These are phyloP conservation scores for Talaromyces trachyspermus DNA, from an alignment of 495 filamentous ascomycete genomes.

Conservation along the genomic window DNA sequence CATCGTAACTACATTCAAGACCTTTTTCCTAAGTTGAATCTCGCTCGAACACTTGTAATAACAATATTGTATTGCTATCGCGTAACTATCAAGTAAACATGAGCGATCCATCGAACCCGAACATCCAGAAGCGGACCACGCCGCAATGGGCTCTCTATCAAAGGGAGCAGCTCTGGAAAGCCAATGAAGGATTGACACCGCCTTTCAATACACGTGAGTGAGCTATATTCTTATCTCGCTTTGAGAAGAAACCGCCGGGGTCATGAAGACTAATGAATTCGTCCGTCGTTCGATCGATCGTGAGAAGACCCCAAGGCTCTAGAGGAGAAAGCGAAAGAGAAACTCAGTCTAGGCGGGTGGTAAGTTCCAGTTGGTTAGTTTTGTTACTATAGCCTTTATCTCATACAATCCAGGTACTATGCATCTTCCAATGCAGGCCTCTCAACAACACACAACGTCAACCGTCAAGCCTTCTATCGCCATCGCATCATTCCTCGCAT, in stretches of 20 bases:
- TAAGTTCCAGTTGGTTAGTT: too few species aligned
- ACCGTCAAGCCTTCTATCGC: constrained; percentile 61
- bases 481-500: constrained; percentile 57
- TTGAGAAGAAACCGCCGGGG: too few species aligned
- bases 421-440: constrained; percentile 59
- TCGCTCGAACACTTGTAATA: too few species aligned
- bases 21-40: too few species aligned
- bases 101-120: constrained; percentile 51
- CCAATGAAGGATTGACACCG: constrained; percentile 46
- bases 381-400: too few species aligned
- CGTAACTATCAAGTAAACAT: too few species aligned
- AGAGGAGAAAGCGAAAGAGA: constrained; percentile 50
- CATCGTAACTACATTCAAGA: too few species aligned
- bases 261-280: too few species aligned
- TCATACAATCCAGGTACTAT: constrained; percentile 55
- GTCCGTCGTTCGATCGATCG: too few species aligned
- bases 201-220: constrained; percentile 48
- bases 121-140: constrained; percentile 47
- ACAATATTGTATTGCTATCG: too few species aligned
- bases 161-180: constrained; percentile 52
- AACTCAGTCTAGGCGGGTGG: constrained; percentile 38
- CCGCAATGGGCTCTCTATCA: constrained; percentile 58
- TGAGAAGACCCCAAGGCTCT: constrained; percentile 50
- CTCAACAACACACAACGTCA: constrained; percentile 58
- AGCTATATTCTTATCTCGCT: neutral